Base-by-base conservation (phyloP, 202 grass and related monocot genomes). In the Panicum hallii region DNA sequence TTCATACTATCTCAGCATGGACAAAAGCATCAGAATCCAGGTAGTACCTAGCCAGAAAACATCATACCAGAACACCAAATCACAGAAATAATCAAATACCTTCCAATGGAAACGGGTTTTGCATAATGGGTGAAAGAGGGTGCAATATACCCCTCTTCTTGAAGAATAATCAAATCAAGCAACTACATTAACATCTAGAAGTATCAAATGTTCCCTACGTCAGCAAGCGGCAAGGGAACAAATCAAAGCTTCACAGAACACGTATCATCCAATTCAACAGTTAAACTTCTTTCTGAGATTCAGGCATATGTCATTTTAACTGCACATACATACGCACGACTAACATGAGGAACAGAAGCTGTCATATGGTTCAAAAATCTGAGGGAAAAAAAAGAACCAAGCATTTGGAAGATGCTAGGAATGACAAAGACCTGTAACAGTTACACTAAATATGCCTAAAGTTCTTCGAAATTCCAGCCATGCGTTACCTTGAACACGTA, bases 41-140 rank as follows among this genome's bases (percentile, higher is more conserved):
- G 61, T 20, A 66, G 5, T 41, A 56, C 30, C 70, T 53, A 43
- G 53, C 53, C 12, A 63, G 15, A 77, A 77, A 55, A 17, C 11
- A 44, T 81, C 22, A 44, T 20, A 30, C 9, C 13, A 80, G 16
- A 75, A 61, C 15, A 71, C 50, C 34, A 62, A 63, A 63, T 14
- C 48, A 74, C 47, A 47, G 20, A 78, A 61, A 13, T 77, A 61
- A 60, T 28, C 36, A 77, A 22, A 77, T 79, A 71, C 3, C 2
- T 48, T 67, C 20, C 32, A 77, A 82, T 28, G 36, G 43, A 70
- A 70, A 70, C 45, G 16, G 62, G 36, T 19, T 17, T n/a, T 30
- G 23, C 3, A 61, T 26, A 11, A 42, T 36, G 5, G 11, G 20
- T 42, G 10, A 36, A 41, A 22, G 19, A 26, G 2, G 11, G 23